A percentile compares a stretch with the other conserved stretches of the same genome.
Conservation (phyloP, 1,284 basidiomycete genomes). For the Heterobasidion irregulare region DNA sequence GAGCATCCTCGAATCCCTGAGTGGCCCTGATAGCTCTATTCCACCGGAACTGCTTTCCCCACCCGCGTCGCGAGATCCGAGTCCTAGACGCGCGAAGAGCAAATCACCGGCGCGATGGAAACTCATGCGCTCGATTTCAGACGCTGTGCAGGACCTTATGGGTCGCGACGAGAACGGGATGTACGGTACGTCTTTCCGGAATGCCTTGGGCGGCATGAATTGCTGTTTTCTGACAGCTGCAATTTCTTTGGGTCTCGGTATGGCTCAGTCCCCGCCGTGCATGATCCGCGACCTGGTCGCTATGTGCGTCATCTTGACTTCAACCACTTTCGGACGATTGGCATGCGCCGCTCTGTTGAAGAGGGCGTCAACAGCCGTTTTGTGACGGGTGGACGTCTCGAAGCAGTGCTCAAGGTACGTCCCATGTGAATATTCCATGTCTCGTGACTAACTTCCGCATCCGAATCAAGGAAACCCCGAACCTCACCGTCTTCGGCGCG, state of each 20-base stretch:
- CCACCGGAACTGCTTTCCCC: slow-evolving; percentile 69
- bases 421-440: slow-evolving; percentile 4
- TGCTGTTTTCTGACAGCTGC: not conserved
- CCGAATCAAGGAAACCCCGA: slow-evolving; percentile 68
- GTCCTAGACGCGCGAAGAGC: slow-evolving; percentile 65
- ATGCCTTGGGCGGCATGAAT: not conserved
- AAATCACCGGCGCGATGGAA: slow-evolving; percentile 77
- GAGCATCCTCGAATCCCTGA: slow-evolving; percentile 49
- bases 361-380: slow-evolving; percentile 88
- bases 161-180: slow-evolving; percentile 54
- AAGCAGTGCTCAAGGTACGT: slow-evolving; percentile 73
- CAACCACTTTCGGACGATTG: slow-evolving; percentile 91
- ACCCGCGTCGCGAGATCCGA: slow-evolving; percentile 70
- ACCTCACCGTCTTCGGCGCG: slow-evolving; percentile 77
- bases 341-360: slow-evolving; percentile 86
- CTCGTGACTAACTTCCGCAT: slow-evolving; percentile 8
- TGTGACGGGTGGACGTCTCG: slow-evolving; percentile 84
- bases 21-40: slow-evolving; percentile 56
- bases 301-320: slow-evolving; percentile 80
- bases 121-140: slow-evolving; percentile 63
- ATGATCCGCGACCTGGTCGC: slow-evolving; percentile 68
- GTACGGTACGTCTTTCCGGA: slow-evolving; percentile 42
- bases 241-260: slow-evolving; percentile 6
- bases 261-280: slow-evolving; percentile 55
- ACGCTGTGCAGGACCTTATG: slow-evolving; percentile 63